Evolutionary conservation across 208 protist genomes (phyloP), one percentile per base, ranked within the genome.

Genomic region (Leishmania braziliensis): DNA sequence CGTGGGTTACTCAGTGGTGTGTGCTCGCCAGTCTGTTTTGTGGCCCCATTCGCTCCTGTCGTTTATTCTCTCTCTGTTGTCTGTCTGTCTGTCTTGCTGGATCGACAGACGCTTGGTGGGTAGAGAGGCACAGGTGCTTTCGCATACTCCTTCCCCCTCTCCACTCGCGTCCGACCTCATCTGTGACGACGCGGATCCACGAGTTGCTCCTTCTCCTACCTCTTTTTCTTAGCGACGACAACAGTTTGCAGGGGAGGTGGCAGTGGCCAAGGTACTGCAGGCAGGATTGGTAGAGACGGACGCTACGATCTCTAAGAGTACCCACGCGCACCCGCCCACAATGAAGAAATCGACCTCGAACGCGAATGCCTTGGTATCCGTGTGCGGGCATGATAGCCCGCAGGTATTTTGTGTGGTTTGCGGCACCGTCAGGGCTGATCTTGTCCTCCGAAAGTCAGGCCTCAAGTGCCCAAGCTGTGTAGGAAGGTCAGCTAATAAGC

Each of bases 401-500:
- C 53, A 33, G 0, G 77, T 88, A n/a, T 93, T 93, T 68, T 95
- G 91, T 66, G 86, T 93, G 3, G 91, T 95, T 4, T 93, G 90
- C 70, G 90, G 91, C 54, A 78, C 51, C 50, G 82, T 88, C 50
- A 86, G 68, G 16, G 78, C 70, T 26, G 84, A 93, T 23, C 81
- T 95, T 4, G 82, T 90, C 3, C 69, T 88, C 36, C 88, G 91
- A 75, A 77, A 72, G 10, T 92, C 89, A 3, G 91, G 91, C 18
- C 78, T 92, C 8, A 95, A 93, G 81, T 95, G 90, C 58, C 72
- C 65, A 2, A 48, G 53, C 14, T 95, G 89, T 60, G 79, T 95
- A 1, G 91, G 91, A 39, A 90, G 86, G 77, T 63, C 83, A 18
- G 71, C 88, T 5, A 92, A 92, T 77, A 87, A 82, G 50, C 76